A percentile compares a stretch with the other conserved stretches of the same genome.
Evolutionary conservation across 345 rosid genomes (phyloP).

Genomic region (Erucastrum elatum): DNA sequence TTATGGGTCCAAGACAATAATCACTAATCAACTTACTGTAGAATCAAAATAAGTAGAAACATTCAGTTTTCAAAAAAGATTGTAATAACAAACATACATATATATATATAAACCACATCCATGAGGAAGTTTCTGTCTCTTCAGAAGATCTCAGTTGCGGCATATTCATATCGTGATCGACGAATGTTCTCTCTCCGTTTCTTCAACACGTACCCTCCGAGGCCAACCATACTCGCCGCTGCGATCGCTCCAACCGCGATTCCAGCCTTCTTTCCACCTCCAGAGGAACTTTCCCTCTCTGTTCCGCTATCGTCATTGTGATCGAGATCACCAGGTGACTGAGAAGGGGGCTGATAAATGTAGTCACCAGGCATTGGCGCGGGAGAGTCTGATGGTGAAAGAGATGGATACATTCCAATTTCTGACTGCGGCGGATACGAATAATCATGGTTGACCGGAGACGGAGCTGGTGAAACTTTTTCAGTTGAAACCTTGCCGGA

Average conservation of each 20-base stretch:
- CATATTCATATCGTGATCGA: slow-evolving; percentile 51
- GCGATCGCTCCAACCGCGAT: slow-evolving; percentile 51
- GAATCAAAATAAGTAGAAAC: too few species aligned
- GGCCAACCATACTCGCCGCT: slow-evolving; percentile 51
- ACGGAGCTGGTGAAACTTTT: slow-evolving; percentile 20
- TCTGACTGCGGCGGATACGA: slow-evolving; percentile 12
- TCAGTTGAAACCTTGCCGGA: not conserved
- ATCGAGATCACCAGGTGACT: slow-evolving; percentile 42
- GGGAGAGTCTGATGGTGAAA: not conserved
- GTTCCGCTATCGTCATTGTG: slow-evolving; percentile 29
- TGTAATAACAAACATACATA: too few species aligned
- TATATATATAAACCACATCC: not conserved
- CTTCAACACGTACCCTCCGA: slow-evolving; percentile 58
- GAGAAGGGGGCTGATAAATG: slow-evolving; percentile 24
- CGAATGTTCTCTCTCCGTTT: slow-evolving; percentile 68
- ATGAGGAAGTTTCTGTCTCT: not conserved
- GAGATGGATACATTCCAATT: slow-evolving; percentile 21
- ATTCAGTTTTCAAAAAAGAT: too few species aligned
- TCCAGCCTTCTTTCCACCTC: slow-evolving; percentile 64
- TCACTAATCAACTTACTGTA: too few species aligned
- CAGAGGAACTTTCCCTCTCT: slow-evolving; percentile 22
- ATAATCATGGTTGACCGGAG: not conserved
- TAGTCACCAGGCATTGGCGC: not conserved
- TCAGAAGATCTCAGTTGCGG: slow-evolving; percentile 60
- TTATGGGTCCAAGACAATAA: too few species aligned